Evolutionary conservation across 139 green algal genomes (phyloP).

Genomic region (Haematococcus sp.): DNA sequence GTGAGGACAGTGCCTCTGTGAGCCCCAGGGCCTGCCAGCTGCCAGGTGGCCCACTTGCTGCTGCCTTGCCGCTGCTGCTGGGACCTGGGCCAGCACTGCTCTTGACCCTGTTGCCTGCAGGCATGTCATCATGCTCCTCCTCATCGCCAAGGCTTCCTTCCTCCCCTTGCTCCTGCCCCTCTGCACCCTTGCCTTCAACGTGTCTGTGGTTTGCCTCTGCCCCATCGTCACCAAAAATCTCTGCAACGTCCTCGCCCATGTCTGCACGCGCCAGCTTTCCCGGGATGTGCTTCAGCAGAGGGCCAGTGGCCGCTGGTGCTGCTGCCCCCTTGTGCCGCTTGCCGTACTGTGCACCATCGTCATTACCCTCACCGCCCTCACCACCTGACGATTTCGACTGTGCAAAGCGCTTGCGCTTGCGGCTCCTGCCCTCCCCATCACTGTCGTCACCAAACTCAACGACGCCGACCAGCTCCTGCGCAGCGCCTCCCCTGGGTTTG

Average conservation of each 20-base stretch:
- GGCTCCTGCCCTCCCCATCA: not conserved
- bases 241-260: not conserved
- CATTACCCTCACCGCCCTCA: not conserved
- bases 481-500: not conserved
- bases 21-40: no score
- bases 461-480: not conserved
- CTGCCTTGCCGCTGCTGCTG: no score
- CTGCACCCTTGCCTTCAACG: no score
- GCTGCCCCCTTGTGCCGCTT: not conserved
- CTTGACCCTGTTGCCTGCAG: no score
- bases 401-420: not conserved
- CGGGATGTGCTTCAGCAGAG: not conserved
- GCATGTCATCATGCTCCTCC: no score
- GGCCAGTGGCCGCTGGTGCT: not conserved
- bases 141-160: no score
- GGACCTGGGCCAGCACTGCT: no score
- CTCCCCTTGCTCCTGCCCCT: no score
- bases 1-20: no score
- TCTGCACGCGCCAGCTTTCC: slow-evolving; percentile 28
- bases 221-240: no score
- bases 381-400: not conserved
- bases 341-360: not conserved
- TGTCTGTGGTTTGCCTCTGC: no score
- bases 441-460: slow-evolving; percentile 15
- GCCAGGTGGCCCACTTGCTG: no score